These are phyloP conservation scores for Fusarium camptoceras DNA, from an alignment of 2,329 filamentous ascomycete genomes.

Conservation along the genomic window DNA sequence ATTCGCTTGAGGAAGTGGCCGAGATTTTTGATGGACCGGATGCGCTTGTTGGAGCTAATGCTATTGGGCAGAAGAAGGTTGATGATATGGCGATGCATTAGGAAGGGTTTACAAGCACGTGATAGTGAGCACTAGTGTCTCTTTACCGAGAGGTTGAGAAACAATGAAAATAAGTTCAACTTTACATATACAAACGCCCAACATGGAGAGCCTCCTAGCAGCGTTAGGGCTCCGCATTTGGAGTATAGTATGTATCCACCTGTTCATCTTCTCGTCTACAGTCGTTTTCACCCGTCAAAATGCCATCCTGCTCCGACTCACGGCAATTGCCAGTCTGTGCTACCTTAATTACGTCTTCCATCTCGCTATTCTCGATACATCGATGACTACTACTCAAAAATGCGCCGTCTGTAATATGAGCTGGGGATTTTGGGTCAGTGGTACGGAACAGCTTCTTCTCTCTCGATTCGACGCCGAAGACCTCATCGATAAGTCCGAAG, in stretches of 20 bases:
- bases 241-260: rapidly evolving
- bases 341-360: not conserved
- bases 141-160: too few species aligned
- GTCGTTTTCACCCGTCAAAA: not conserved
- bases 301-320: not conserved
- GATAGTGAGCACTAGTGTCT: not conserved
- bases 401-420: not conserved
- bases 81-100: constrained; percentile 16
- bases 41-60: constrained; percentile 32
- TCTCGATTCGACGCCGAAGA: not conserved
- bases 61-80: constrained; percentile 34
- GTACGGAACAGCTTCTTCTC: not conserved
- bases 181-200: rapidly evolving
- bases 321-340: not conserved
- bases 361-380: not conserved
- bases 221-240: rapidly evolving
- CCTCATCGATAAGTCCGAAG: rapidly evolving
- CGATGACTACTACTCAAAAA: not conserved
- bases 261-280: rapidly evolving
- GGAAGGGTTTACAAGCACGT: not conserved
- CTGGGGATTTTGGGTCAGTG: constrained; percentile 4
- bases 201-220: rapidly evolving
- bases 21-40: constrained; percentile 43
- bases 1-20: constrained; percentile 41
- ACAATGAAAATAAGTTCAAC: not conserved